These are phyloP conservation scores for Selaginella tamariscina DNA, from an alignment of 75 land plant species.

Conservation along the genomic window DNA sequence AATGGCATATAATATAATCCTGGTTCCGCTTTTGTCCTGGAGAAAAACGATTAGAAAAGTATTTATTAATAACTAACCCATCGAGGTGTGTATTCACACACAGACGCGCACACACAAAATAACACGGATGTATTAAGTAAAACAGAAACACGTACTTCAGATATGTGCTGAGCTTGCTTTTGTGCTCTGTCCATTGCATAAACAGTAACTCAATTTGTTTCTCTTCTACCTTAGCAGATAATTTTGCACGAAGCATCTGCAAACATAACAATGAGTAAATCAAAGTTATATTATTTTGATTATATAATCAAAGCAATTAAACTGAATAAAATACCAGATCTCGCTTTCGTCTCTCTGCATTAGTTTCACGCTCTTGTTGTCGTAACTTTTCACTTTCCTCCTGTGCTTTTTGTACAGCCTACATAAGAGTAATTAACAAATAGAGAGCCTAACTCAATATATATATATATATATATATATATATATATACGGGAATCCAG, in stretches of 20 bases:
- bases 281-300: too few species aligned
- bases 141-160: not conserved
- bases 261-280: too few species aligned
- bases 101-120: too few species aligned
- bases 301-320: too few species aligned
- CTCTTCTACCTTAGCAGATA: not conserved
- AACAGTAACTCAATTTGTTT: not conserved
- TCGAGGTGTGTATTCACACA: too few species aligned
- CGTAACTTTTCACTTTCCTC: slow-evolving; percentile 91
- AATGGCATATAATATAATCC: slow-evolving; percentile 56
- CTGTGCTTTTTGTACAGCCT: slow-evolving; percentile 89
- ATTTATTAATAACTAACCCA: not conserved
- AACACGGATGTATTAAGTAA: too few species aligned
- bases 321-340: slow-evolving; percentile 72
- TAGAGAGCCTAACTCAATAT: not conserved
- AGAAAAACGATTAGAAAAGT: not conserved
- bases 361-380: slow-evolving; percentile 74
- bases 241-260: not conserved
- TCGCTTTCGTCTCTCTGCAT: slow-evolving; percentile 66
- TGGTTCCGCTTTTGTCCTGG: slow-evolving; percentile 81
- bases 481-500: not conserved
- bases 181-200: not conserved
- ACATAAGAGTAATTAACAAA: not conserved
- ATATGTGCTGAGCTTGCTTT: not conserved
- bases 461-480: not conserved